Conservation (phyloP, 257 asterid genomes). For the Datura wrightii region DNA sequence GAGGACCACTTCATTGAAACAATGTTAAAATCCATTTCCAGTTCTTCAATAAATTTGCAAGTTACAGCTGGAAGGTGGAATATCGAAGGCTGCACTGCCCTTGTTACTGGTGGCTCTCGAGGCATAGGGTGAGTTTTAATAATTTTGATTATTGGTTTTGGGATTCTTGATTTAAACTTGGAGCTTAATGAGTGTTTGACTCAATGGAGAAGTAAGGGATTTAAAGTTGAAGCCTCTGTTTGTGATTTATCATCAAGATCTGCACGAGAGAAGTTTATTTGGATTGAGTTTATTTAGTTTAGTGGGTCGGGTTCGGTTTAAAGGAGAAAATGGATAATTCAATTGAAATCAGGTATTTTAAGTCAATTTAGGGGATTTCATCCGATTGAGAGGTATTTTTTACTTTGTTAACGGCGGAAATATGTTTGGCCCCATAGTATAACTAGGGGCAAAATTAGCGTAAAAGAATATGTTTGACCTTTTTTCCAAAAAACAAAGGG, state of each 20-base stretch:
- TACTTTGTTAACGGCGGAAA: too few relatives aligned
- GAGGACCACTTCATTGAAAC: background rate
- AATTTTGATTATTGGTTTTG: background rate
- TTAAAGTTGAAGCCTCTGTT: constrained; percentile 14
- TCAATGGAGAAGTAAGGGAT: constrained; percentile 21
- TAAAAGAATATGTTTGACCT: too few relatives aligned
- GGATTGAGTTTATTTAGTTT: background rate
- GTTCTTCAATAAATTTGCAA: background rate
- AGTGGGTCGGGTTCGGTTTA: too few relatives aligned
- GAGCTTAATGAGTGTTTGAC: background rate
- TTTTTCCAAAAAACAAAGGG: too few relatives aligned
- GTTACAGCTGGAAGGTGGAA: constrained; percentile 51
- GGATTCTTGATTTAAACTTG: background rate
- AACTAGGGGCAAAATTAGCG: too few relatives aligned
- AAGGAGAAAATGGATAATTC: too few relatives aligned
- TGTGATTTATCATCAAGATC: constrained; percentile 30
- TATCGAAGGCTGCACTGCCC: constrained; percentile 48
- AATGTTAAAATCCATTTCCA: background rate
- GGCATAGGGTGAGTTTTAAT: constrained; percentile 44
- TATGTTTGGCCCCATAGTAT: too few relatives aligned
- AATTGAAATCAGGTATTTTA: too few relatives aligned
- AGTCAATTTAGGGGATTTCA: too few relatives aligned
- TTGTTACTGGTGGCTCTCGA: constrained; percentile 53
- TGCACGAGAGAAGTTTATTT: constrained; percentile 27
- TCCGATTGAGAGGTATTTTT: too few relatives aligned